A percentile compares a stretch with the other conserved stretches of the same genome.
phyloP scores from a whole-genome alignment of 768 basidiomycete genomes.

The Glaciozyma martinii region DNA sequence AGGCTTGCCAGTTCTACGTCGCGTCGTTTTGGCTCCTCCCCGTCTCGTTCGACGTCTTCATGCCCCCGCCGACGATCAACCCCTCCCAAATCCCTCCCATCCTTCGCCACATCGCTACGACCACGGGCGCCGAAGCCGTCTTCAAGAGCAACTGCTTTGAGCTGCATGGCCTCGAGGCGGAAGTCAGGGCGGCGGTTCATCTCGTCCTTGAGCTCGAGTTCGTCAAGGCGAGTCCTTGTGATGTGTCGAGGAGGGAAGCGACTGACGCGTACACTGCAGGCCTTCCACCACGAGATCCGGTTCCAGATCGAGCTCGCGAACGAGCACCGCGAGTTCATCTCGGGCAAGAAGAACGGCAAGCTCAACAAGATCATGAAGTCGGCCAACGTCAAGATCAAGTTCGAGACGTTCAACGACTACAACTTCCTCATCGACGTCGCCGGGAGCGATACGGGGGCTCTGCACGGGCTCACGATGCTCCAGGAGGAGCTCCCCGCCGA shows the following conservation, averaged over 20 bases:
- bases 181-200: slow-evolving; percentile 73
- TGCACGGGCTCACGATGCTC: slow-evolving; percentile 77
- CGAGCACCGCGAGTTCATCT: slow-evolving; percentile 97
- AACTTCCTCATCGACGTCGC: slow-evolving; percentile 36
- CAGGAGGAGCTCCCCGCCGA: slow-evolving; percentile 98
- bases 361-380: slow-evolving; percentile 99
- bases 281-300: slow-evolving; percentile 92
- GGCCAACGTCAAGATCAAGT: slow-evolving; percentile 95
- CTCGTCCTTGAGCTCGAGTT: slow-evolving; percentile 86
- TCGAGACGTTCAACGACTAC: slow-evolving; percentile 82
- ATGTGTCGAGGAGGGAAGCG: background rate
- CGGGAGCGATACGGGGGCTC: slow-evolving; percentile 47
- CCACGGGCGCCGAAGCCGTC: slow-evolving; percentile 84
- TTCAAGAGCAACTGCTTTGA: slow-evolving; percentile 98
- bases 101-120: slow-evolving; percentile 73
- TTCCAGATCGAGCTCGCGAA: slow-evolving; percentile 97
- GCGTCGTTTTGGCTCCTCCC: slow-evolving; percentile 97
- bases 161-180: slow-evolving; percentile 84
- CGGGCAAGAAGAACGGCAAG: slow-evolving; percentile 98
- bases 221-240: slow-evolving; percentile 58
- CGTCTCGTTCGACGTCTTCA: slow-evolving; percentile 83
- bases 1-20: slow-evolving; percentile 93
- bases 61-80: slow-evolving; percentile 64
- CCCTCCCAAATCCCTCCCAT: slow-evolving; percentile 71
- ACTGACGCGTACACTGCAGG: slow-evolving; percentile 44